phyloP scores from a whole-genome alignment of 2,329 filamentous ascomycete species.

The Arachnopeziza araneosa region DNA sequence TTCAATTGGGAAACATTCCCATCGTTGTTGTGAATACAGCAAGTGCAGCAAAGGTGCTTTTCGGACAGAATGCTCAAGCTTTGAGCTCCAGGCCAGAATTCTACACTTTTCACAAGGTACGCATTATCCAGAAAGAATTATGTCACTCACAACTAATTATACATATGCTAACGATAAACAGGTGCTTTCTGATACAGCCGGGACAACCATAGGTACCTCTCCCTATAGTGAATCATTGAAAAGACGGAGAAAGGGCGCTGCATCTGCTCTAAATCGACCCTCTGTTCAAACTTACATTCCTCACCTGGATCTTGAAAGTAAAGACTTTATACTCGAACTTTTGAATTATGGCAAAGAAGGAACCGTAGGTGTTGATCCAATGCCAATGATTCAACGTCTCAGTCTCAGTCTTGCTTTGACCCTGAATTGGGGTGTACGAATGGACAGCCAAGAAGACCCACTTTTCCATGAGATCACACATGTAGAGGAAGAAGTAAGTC shows the following conservation, averaged over 20 bases:
- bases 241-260: slow-evolving; percentile 57
- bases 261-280: slow-evolving; percentile 59
- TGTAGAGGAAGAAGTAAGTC: slow-evolving; percentile 55
- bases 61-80: slow-evolving; percentile 47
- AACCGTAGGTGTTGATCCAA: slow-evolving; percentile 50
- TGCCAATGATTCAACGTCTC: slow-evolving; percentile 63
- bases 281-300: slow-evolving; percentile 57
- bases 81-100: slow-evolving; percentile 37
- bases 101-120: neutral
- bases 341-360: slow-evolving; percentile 52
- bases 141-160: too few species aligned
- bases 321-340: slow-evolving; percentile 57
- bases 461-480: slow-evolving; percentile 59
- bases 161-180: too few species aligned
- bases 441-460: slow-evolving; percentile 52
- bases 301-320: slow-evolving; percentile 57
- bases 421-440: slow-evolving; percentile 59
- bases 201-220: slow-evolving; percentile 63
- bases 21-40: slow-evolving; percentile 37
- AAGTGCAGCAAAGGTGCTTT: slow-evolving; percentile 41
- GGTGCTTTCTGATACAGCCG: slow-evolving; percentile 45
- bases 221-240: slow-evolving; percentile 62
- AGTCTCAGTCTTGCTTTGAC: slow-evolving; percentile 58
- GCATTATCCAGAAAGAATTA: too few species aligned
- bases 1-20: slow-evolving; percentile 51